Percentiles rank a stretch among this genome's conserved stretches.
These are phyloP conservation scores for Cladosporium sp. DNA, from an alignment of 2,329 filamentous ascomycete genomes.

Conservation along the genomic window DNA sequence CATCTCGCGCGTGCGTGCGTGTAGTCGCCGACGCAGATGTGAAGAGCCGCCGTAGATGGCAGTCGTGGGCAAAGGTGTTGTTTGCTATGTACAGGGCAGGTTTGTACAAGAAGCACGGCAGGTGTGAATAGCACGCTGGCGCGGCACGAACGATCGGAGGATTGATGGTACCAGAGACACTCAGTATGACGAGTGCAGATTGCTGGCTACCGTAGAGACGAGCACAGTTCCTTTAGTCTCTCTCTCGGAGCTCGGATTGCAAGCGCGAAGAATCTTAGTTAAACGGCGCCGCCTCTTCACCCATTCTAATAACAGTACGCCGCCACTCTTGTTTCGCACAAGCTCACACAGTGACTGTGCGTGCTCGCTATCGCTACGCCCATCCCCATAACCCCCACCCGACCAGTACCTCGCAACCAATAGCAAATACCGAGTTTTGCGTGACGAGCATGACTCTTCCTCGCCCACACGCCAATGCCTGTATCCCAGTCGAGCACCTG, in stretches of 20 bases:
- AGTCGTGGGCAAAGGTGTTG: not conserved
- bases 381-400: no score
- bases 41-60: not conserved
- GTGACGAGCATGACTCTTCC: not conserved
- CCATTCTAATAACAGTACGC: no score
- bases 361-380: not conserved
- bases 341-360: not conserved
- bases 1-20: not conserved
- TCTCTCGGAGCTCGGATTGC: not conserved
- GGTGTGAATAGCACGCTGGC: not conserved
- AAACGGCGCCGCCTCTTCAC: not conserved
- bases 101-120: not conserved
- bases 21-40: not conserved
- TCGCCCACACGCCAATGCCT: not conserved
- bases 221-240: no score
- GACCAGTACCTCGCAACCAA: not conserved
- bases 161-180: no score
- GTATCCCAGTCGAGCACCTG: not conserved
- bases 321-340: not conserved
- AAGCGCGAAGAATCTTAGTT: not conserved
- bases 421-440: not conserved
- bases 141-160: no score
- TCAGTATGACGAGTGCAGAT: not conserved
- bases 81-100: not conserved
- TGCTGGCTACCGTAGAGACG: no score